Percentiles rank a stretch among this genome's conserved stretches.
phyloP scores from a whole-genome alignment of 2,329 filamentous ascomycete genomes.

The Ilyonectria sp. region DNA sequence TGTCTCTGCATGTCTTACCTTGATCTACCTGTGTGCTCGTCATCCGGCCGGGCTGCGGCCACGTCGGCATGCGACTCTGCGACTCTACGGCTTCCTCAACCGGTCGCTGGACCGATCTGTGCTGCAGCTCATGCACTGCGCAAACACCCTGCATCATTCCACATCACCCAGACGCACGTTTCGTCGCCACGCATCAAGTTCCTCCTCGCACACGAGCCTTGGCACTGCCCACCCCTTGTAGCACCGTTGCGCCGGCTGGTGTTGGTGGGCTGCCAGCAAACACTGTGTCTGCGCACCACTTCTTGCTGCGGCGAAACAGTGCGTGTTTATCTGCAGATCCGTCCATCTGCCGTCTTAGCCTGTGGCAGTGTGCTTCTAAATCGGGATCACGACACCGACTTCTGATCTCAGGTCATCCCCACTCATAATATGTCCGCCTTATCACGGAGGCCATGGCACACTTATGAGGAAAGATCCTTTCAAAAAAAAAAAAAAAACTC shows the following conservation, averaged over 20 bases:
- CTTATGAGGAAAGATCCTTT: slow-evolving; percentile 4
- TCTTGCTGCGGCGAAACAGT: slow-evolving; percentile 7
- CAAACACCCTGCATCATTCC: neutral
- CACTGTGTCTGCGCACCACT: slow-evolving; percentile 20
- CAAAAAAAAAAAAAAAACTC: neutral
- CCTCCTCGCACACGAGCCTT: neutral
- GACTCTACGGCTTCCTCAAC: neutral
- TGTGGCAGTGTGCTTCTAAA: slow-evolving; percentile 45
- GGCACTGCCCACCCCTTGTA: slow-evolving; percentile 4
- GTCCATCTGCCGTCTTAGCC: slow-evolving; percentile 16
- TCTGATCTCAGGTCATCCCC: slow-evolving; percentile 8
- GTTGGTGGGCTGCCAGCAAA: slow-evolving; percentile 1
- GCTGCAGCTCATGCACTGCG: neutral
- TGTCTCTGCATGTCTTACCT: neutral
- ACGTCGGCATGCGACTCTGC: slow-evolving; percentile 14
- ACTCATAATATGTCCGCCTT: slow-evolving; percentile 9
- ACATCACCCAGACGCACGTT: neutral
- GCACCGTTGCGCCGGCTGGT: slow-evolving; percentile 8
- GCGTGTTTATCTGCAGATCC: slow-evolving; percentile 3
- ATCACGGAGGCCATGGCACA: slow-evolving; percentile 16
- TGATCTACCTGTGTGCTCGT: neutral
- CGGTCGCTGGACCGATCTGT: neutral
- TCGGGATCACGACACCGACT: slow-evolving; percentile 32
- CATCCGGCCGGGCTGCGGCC: slow-evolving; percentile 12
- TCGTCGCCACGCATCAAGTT: slow-evolving; percentile 1